Evolutionary conservation across 1,284 basidiomycete species (phyloP), one percentile per base, ranked within the genome.

Genomic region (Schizophyllum amplum): DNA sequence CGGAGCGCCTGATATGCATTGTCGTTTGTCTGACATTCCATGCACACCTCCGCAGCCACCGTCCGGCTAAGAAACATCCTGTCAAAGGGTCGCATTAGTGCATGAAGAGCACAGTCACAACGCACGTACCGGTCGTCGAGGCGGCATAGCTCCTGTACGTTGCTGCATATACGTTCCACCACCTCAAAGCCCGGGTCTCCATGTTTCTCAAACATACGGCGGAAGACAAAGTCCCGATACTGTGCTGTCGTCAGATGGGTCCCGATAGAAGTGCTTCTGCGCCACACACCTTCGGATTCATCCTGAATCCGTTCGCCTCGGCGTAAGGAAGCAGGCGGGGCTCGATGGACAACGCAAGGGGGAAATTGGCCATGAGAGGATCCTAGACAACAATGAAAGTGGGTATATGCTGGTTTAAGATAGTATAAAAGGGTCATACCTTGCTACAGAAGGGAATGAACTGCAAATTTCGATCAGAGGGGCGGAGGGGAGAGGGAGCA

Each of bases 61-160:
- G 87, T 89, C 51, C 87, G 82, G 63, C 81, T 87, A 54, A 90
- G 72, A 67, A 87, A 90, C 86, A 90, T 89, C 54, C 87, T 90
- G 53, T 26, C 56, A 21, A 60, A 42, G 13, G 17, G 33, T 42
- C 33, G 33, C 33, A 17, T 42, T 27, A 51, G 49, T 60, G 53
- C 46, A 57, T 22, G 55, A 46, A 42, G 52, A 55, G 27, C 48
- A 24, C 49, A 47, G 58, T n/a, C 58, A 55, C 48, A 51, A 49
- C 50, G 53, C 49, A 64, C 80, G 64, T 70, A 88, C 87, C 77
- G 78, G 52, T 79, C 66, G 68, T 89, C 86, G 47, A 88, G 73
- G 56, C 79, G 78, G 63, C 82, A 82, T 25, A 89, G 71, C 63
- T 87, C 84, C 60, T 78, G 77, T 48, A 89, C 84, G 64, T 87